These are phyloP conservation scores for Penicillium sp. DNA, from an alignment of 2,329 filamentous ascomycete species.

Conservation along the genomic window DNA sequence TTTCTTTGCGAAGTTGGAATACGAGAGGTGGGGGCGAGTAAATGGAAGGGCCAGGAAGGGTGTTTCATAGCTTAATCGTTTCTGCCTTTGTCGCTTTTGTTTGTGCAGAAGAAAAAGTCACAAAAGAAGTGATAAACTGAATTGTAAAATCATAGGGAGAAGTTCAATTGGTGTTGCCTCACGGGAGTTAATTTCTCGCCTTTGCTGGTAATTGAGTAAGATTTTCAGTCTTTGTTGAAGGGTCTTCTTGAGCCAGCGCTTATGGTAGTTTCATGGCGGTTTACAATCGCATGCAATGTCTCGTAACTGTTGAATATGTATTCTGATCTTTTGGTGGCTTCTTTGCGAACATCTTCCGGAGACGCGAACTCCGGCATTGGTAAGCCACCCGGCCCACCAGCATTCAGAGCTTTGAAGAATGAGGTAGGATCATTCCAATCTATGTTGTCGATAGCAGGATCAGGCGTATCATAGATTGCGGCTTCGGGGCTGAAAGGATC, in stretches of 20 bases:
- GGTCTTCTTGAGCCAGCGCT: slow-evolving; percentile 60
- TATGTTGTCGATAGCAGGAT: background rate
- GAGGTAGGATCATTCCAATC: background rate
- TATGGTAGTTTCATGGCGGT: slow-evolving; percentile 58
- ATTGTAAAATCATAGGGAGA: too few relatives aligned
- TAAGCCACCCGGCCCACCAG: background rate
- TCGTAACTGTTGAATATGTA: slow-evolving; percentile 43
- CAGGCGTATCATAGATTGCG: background rate
- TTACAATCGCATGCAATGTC: slow-evolving; percentile 48
- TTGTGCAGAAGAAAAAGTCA: too few relatives aligned
- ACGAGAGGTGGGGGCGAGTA: too few relatives aligned
- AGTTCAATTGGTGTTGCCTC: too few relatives aligned
- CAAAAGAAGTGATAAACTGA: too few relatives aligned
- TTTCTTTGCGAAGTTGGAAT: too few relatives aligned
- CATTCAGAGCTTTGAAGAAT: background rate
- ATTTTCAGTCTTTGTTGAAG: slow-evolving; percentile 51
- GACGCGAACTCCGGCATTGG: background rate
- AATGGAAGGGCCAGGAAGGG: too few relatives aligned
- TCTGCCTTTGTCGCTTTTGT: too few relatives aligned
- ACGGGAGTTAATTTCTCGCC: too few relatives aligned
- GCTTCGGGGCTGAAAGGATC: background rate
- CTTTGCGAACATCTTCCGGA: background rate
- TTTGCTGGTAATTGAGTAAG: too few relatives aligned
- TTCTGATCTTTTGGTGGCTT: background rate
- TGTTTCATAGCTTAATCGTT: too few relatives aligned